Base-by-base conservation (phyloP, 108 stramenopile species). In the Cyclostephanos tholiformis region DNA sequence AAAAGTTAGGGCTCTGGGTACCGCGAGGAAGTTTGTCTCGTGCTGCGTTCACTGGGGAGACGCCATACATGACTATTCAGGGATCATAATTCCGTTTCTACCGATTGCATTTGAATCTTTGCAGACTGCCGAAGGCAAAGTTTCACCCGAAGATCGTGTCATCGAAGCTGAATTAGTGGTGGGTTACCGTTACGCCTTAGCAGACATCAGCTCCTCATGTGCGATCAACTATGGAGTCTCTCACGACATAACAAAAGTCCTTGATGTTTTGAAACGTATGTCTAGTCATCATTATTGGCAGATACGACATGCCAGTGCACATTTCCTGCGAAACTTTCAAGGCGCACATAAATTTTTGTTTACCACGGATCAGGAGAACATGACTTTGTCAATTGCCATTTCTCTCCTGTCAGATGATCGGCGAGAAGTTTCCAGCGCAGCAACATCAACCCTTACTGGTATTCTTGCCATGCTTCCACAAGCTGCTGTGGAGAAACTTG, bases 271-370 rank as follows among this genome's bases (percentile, higher is more conserved):
- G 19, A 83, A 80, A 48, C 64, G 67, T 16, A 83, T 84, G 43
- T 72, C 89, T 7, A 63, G 72, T 38, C 88, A 94, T 65, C 74
- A 83, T 13, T 84, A 58, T 32, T 96, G 95, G 95, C 95, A 96
- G 80, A 87, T 96, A 39, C 86, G 95, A 29, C 95, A 94, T 57
- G 93, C 90, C 13, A 67, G 83, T 32, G 89, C 90, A 46, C 85
- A 92, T 70, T 94, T 96, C 68, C 69, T 96, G 52, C 79, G 90
- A 30, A 89, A 90, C 66, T 96, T 94, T 55, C 91, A 94, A 68
- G 91, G 90, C 22, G 70, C 75, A 16, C 92, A 96, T 67, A 94
- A 93, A 66, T 94, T 93, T 63, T 76, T 94, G 0, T 87, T 96
- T 14, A 69, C 83, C 11, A 67, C 72, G 12, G 82, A 91, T 25